These are phyloP conservation scores for Annona squamosa DNA, from an alignment of 164 flowering plant species.

Conservation along the genomic window DNA sequence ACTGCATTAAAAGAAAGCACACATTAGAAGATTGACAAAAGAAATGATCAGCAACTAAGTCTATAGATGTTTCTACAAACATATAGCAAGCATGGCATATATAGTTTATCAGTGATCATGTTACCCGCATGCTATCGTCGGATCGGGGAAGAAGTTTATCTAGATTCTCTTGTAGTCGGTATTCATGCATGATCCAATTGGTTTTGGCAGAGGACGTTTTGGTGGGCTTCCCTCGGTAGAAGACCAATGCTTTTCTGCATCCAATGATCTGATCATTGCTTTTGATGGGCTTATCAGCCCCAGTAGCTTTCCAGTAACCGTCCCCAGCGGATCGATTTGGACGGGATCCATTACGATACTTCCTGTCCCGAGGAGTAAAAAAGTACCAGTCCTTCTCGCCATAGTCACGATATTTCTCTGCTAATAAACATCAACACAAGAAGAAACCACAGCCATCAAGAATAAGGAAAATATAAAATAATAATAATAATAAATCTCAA, in stretches of 20 bases:
- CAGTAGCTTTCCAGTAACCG: slow-evolving; percentile 15
- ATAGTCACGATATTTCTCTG: background rate
- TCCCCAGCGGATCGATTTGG: slow-evolving; percentile 4
- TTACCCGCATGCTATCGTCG: slow-evolving; percentile 5
- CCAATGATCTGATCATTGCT: background rate
- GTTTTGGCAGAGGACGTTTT: slow-evolving; percentile 3
- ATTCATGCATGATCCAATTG: slow-evolving; percentile 15
- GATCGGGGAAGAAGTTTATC: background rate
- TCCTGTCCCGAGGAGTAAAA: slow-evolving; percentile 9
- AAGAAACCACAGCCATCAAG: background rate
- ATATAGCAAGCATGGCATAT: too few species aligned
- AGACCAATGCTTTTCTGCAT: slow-evolving; percentile 6
- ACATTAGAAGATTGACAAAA: background rate
- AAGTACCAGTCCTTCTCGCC: slow-evolving; percentile 8
- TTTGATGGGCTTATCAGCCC: slow-evolving; percentile 2
- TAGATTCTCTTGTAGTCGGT: background rate
- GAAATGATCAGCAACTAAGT: background rate
- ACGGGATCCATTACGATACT: slow-evolving; percentile 8
- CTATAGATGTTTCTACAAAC: too few species aligned
- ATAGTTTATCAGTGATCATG: background rate
- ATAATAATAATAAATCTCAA: too few species aligned
- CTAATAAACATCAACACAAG: background rate
- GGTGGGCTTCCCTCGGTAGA: slow-evolving; percentile 5
- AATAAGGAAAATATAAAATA: too few species aligned
- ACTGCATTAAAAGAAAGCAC: background rate